Evolutionary conservation across 352 stramenopile species (phyloP).

Genomic region (Pythium apleroticum): DNA sequence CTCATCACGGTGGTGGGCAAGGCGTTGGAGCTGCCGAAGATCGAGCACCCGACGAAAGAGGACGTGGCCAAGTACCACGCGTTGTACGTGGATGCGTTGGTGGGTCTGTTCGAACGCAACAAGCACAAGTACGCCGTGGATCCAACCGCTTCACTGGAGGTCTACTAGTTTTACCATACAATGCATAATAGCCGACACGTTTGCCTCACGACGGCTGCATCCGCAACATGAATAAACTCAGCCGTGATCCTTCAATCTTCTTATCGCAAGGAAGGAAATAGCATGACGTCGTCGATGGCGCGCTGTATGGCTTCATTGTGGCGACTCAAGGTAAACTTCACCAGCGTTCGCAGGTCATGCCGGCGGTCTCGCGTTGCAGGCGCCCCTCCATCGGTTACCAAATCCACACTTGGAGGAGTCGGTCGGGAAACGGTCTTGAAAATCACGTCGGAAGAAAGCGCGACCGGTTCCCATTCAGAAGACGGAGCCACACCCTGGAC

Average conservation of each 20-base stretch:
- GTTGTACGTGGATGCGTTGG: conserved; percentile 83
- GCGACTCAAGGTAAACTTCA: conserved; percentile 8
- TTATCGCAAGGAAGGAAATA: too few relatives aligned
- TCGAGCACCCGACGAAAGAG: conserved; percentile 84
- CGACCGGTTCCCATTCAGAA: background rate
- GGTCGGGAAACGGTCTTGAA: background rate
- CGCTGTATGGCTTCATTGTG: conserved; percentile 9
- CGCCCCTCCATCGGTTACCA: too few relatives aligned
- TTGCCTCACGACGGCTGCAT: too few relatives aligned
- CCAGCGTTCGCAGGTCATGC: background rate
- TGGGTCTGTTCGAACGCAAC: conserved; percentile 87
- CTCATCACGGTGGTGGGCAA: conserved; percentile 90
- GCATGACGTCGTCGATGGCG: conserved; percentile 6
- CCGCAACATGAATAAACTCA: too few relatives aligned
- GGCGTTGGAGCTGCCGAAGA: conserved; percentile 81
- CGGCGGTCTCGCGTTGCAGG: background rate
- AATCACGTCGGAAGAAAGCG: background rate
- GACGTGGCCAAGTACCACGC: conserved; percentile 89
- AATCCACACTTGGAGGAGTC: background rate
- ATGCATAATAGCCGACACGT: too few relatives aligned
- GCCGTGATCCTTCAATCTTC: too few relatives aligned
- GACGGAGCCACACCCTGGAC: background rate
- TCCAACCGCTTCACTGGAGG: conserved; percentile 46
- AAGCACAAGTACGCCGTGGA: conserved; percentile 79
- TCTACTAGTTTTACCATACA: conserved; percentile 41